Conservation (phyloP, 169 alveolate species). For the Eimeria praecox region DNA sequence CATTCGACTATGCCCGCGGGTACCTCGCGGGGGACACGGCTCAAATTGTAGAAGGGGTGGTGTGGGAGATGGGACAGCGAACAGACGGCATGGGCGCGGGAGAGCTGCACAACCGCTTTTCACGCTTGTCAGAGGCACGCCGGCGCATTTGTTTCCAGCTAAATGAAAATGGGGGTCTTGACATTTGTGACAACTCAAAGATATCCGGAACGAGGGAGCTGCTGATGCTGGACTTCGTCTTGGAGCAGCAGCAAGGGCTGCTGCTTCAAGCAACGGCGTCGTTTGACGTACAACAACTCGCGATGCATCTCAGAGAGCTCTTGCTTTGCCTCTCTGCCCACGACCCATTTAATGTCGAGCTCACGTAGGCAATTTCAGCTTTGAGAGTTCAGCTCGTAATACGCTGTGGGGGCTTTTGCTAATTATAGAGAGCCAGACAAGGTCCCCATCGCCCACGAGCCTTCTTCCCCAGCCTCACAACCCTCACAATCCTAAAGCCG, state of each 20-base stretch:
- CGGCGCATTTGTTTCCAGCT: constrained; percentile 65
- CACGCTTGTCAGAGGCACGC: constrained; percentile 66
- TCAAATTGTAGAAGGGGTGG: constrained; percentile 42
- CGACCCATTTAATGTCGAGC: constrained; percentile 70
- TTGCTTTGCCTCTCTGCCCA: constrained; percentile 56
- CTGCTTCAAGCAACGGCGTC: constrained; percentile 64
- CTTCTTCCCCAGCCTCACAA: not conserved
- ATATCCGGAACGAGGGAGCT: constrained; percentile 78
- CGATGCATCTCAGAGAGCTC: constrained; percentile 16
- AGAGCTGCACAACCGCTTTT: constrained; percentile 55
- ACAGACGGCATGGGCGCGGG: constrained; percentile 50
- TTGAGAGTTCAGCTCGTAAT: not conserved
- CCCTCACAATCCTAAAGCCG: not conserved
- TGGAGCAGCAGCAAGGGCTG: constrained; percentile 83
- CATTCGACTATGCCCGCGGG: constrained; percentile 79
- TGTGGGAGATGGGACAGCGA: constrained; percentile 64
- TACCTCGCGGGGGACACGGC: constrained; percentile 54
- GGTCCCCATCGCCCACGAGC: not conserved
- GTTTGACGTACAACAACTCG: constrained; percentile 16
- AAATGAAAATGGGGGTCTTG: constrained; percentile 52
- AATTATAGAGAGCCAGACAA: not conserved
- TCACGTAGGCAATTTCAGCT: constrained; percentile 24
- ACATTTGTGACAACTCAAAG: constrained; percentile 48
- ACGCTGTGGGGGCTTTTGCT: not conserved
- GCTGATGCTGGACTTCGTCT: constrained; percentile 83